Percentiles rank a stretch among this genome's conserved stretches.
Conservation (phyloP, 2,329 filamentous ascomycete genomes). For the Chaetoscypha palmicola region DNA sequence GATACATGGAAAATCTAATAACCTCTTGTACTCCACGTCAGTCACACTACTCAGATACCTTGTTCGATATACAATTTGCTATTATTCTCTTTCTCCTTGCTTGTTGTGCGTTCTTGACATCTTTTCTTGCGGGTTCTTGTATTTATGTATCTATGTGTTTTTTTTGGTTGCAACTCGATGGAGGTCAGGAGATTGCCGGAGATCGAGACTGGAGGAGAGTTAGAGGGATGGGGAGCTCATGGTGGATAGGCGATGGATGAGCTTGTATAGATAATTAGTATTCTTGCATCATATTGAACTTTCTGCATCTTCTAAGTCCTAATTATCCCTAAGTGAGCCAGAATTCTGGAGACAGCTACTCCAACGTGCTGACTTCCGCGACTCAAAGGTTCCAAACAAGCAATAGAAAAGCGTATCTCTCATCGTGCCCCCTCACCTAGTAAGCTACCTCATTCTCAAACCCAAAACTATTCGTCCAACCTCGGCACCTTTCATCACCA, state of each 20-base stretch:
- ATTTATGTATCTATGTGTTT: conserved; percentile 11
- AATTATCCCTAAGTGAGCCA: too few species aligned
- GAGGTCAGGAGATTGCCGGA: not conserved
- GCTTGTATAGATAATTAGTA: conserved; percentile 19
- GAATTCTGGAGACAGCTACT: too few species aligned
- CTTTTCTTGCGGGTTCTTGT: conserved; percentile 6
- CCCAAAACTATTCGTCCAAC: too few species aligned
- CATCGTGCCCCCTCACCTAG: too few species aligned
- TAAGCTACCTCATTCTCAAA: too few species aligned
- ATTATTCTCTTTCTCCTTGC: conserved; percentile 17
- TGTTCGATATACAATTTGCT: conserved; percentile 46
- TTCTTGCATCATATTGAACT: conserved; percentile 15
- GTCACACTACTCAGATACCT: conserved; percentile 44
- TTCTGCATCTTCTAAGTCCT: conserved; percentile 2
- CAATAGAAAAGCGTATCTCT: too few species aligned
- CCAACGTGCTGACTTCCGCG: too few species aligned
- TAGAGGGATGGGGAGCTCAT: conserved; percentile 1
- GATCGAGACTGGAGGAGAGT: not conserved
- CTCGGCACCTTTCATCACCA: too few species aligned
- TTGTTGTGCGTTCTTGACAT: conserved; percentile 1
- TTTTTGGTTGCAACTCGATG: not conserved
- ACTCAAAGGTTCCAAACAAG: too few species aligned
- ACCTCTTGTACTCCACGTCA: conserved; percentile 24
- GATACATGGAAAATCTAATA: conserved; percentile 19
- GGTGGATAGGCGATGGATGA: conserved; percentile 5